Conservation (phyloP, 2,329 filamentous ascomycete genomes). For the Fonsecaea multimorphosa region DNA sequence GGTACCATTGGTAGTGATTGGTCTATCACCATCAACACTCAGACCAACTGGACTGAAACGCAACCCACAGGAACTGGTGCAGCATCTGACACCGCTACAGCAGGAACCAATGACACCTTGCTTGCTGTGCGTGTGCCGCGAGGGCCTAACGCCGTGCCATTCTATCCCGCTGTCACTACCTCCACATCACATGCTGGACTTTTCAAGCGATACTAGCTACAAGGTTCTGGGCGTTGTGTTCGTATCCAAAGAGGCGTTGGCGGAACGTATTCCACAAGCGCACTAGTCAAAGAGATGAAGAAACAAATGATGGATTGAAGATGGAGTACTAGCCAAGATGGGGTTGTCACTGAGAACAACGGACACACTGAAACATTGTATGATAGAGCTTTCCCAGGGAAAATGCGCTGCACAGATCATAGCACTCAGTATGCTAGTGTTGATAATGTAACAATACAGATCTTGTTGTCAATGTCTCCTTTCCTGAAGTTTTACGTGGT, state of each 20-base stretch:
- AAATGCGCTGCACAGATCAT: constrained; percentile 24
- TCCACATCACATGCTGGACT: constrained; percentile 12
- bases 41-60: constrained; percentile 18
- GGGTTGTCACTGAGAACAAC: constrained; percentile 13
- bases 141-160: constrained; percentile 22
- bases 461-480: neutral
- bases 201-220: constrained; percentile 31
- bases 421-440: constrained; percentile 23
- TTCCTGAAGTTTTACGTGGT: neutral
- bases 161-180: constrained; percentile 24
- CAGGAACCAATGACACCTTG: constrained; percentile 7
- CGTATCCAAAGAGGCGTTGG: neutral
- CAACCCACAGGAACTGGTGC: constrained; percentile 19
- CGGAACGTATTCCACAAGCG: neutral
- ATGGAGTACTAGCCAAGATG: constrained; percentile 12
- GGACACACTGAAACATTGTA: constrained; percentile 22
- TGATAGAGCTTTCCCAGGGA: constrained; percentile 26
- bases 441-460: constrained; percentile 17
- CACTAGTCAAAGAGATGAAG: neutral
- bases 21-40: constrained; percentile 17
- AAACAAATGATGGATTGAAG: constrained; percentile 6
- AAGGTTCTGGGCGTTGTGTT: neutral
- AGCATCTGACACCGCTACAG: constrained; percentile 12
- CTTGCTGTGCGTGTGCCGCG: constrained; percentile 20
- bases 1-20: constrained; percentile 24